A percentile compares a stretch with the other conserved stretches of the same genome.
These are phyloP conservation scores for Psilocybe azurescens DNA, from an alignment of 768 basidiomycete genomes.

Conservation along the genomic window DNA sequence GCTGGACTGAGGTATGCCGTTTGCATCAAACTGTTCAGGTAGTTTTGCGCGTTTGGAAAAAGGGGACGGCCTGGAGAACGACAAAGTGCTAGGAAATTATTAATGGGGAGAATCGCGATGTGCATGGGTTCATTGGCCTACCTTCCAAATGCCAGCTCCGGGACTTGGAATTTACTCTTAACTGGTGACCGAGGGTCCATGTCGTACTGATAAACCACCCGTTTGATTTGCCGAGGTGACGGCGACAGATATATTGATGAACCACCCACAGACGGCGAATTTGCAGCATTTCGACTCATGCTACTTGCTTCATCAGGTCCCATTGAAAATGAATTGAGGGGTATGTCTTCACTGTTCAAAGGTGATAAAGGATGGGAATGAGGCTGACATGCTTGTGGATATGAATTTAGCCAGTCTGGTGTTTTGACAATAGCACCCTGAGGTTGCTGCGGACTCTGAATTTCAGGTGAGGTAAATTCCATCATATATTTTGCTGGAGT, in stretches of 20 bases:
- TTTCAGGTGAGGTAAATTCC: slow-evolving; percentile 3
- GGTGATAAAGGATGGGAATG: slow-evolving; percentile 16
- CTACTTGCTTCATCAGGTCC: neutral
- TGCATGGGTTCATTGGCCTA: neutral
- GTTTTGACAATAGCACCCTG: slow-evolving; percentile 33
- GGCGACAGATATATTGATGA: slow-evolving; percentile 13
- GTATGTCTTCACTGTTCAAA: slow-evolving; percentile 14
- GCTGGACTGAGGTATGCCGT: neutral
- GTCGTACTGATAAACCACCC: slow-evolving; percentile 6
- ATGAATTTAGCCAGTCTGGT: slow-evolving; percentile 32
- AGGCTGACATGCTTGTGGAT: slow-evolving; percentile 25
- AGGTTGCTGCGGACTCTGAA: neutral
- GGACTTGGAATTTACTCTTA: slow-evolving; percentile 13
- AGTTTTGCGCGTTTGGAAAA: neutral
- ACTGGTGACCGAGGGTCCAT: slow-evolving; percentile 29
- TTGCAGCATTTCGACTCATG: neutral
- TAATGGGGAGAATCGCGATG: neutral
- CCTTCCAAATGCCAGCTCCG: slow-evolving; percentile 19
- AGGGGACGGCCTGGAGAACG: slow-evolving; percentile 9
- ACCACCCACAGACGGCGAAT: slow-evolving; percentile 4
- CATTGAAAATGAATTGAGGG: slow-evolving; percentile 16
- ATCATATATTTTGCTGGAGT: slow-evolving; percentile 11
- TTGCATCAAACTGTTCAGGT: no score
- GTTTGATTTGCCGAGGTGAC: neutral
- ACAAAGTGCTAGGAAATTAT: slow-evolving; percentile 6